Percentiles rank a stretch among this genome's conserved stretches.
Evolutionary conservation across 345 rosid species (phyloP).

Genomic region (Anacardium occidentale): DNA sequence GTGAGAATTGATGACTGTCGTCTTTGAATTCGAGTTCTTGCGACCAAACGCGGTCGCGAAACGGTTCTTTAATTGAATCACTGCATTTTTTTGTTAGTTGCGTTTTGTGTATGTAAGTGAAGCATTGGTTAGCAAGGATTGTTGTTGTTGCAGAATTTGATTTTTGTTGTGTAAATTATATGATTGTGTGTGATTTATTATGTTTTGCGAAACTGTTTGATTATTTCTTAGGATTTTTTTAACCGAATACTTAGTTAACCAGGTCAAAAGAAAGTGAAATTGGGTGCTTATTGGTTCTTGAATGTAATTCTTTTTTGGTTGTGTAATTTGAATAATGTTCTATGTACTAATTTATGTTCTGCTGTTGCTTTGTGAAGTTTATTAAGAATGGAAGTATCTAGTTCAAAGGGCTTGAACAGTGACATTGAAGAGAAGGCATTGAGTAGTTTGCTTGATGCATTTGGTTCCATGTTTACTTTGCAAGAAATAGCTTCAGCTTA

Average conservation of each 20-base stretch:
- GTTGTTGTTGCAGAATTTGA: background rate
- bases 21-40: background rate
- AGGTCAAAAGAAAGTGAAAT: background rate
- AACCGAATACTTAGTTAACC: background rate
- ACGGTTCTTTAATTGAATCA: background rate
- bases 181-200: background rate
- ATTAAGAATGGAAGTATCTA: constrained; percentile 42
- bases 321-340: background rate
- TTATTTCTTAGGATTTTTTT: background rate
- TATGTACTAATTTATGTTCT: background rate
- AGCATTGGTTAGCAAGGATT: background rate
- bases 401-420: constrained; percentile 19
- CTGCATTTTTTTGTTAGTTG: background rate
- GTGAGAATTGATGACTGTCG: background rate
- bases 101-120: background rate
- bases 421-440: constrained; percentile 40
- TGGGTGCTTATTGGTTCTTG: background rate
- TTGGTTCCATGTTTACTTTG: constrained; percentile 39
- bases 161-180: background rate
- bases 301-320: background rate
- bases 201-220: background rate
- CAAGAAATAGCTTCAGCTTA: constrained; percentile 50
- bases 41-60: background rate
- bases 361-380: background rate
- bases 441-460: constrained; percentile 41